These are phyloP conservation scores for Talaromyces sp. DNA, from an alignment of 2,329 filamentous ascomycete genomes.

Conservation along the genomic window DNA sequence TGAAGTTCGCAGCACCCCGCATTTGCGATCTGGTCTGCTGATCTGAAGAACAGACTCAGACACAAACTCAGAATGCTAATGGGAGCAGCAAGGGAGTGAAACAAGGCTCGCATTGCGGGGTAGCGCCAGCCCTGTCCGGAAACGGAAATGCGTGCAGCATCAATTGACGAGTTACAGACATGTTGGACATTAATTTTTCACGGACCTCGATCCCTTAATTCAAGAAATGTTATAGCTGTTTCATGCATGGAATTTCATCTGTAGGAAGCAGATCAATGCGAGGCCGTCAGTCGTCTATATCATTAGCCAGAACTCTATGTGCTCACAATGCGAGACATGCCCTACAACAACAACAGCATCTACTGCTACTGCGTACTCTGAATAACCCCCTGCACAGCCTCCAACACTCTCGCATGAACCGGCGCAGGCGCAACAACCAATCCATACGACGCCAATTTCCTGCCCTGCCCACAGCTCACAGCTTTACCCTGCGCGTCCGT, in stretches of 20 bases:
- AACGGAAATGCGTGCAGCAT: neutral
- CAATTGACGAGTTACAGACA: neutral
- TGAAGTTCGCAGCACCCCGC: neutral
- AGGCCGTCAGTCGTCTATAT: neutral
- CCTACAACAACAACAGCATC: no score
- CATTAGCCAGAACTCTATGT: neutral
- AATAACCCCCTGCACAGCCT: slow-evolving; percentile 20
- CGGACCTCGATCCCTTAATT: no score
- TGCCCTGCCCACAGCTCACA: slow-evolving; percentile 44
- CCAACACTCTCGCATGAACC: slow-evolving; percentile 28
- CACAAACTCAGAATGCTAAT: no score
- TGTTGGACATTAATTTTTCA: neutral
- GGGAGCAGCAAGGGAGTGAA: neutral
- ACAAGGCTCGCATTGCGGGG: neutral
- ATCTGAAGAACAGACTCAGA: neutral
- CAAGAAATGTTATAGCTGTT: no score
- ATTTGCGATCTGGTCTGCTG: neutral
- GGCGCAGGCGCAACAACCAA: slow-evolving; percentile 37
- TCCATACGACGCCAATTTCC: slow-evolving; percentile 36
- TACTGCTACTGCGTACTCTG: neutral
- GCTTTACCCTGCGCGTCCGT: slow-evolving; percentile 47
- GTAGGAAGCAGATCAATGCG: neutral
- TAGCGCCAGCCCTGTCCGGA: no score
- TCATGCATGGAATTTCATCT: no score
- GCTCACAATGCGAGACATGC: neutral